phyloP scores from a whole-genome alignment of 164 flowering plant species.

The Liriodendron chinense region DNA sequence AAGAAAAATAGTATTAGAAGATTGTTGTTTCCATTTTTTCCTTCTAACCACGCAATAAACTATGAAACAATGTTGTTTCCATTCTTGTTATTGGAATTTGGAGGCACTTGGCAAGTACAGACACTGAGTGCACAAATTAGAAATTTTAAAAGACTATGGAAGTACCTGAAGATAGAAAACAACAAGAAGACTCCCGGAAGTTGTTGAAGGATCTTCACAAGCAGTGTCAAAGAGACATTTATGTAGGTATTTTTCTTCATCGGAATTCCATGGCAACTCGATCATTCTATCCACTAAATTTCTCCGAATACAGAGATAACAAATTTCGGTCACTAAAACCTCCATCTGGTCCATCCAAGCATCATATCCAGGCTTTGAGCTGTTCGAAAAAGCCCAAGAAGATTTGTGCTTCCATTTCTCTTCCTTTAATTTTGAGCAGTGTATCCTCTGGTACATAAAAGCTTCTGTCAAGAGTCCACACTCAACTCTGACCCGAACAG shows the following conservation, averaged over 20 bases:
- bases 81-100: too few relatives aligned
- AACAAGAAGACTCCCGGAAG: conserved; percentile 81
- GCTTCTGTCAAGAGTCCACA: conserved; percentile 95
- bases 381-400: conserved; percentile 21
- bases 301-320: conserved; percentile 81
- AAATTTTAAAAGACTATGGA: background rate
- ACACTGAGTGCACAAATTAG: background rate
- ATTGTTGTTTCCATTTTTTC: too few relatives aligned
- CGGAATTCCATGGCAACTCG: conserved; percentile 91
- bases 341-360: conserved; percentile 65
- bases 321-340: conserved; percentile 77
- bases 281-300: conserved; percentile 79
- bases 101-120: too few relatives aligned
- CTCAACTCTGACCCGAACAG: conserved; percentile 83
- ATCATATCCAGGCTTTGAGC: conserved; percentile 21
- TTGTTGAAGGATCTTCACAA: conserved; percentile 51
- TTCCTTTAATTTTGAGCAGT: conserved; percentile 62
- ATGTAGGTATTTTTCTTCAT: conserved; percentile 84
- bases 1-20: too few relatives aligned
- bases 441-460: conserved; percentile 76
- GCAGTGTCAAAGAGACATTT: conserved; percentile 77
- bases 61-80: too few relatives aligned
- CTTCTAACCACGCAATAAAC: too few relatives aligned
- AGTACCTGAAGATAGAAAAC: conserved; percentile 90
- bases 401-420: conserved; percentile 39